Conservation (phyloP, 306 rosid genomes). For the Fagus crenata region DNA sequence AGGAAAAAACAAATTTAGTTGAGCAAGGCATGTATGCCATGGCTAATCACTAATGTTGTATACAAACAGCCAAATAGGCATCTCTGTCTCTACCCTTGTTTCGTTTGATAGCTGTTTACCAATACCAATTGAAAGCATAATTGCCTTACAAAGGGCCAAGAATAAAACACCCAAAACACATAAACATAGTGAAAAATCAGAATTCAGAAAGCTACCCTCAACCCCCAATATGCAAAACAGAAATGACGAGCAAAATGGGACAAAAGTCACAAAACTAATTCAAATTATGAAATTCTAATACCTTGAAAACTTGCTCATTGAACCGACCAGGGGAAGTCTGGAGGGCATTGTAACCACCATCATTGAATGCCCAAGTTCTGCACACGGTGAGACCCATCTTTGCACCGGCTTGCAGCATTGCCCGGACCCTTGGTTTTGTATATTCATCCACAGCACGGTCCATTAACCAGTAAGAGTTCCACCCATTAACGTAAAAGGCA, state of each 20-base stretch:
- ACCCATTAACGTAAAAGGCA: slow-evolving; percentile 78
- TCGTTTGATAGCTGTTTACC: background rate
- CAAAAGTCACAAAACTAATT: slow-evolving; percentile 3
- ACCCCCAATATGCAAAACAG: slow-evolving; percentile 7
- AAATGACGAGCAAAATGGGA: slow-evolving; percentile 12
- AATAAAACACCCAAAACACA: slow-evolving; percentile 14
- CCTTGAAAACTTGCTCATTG: slow-evolving; percentile 82
- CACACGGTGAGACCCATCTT: slow-evolving; percentile 97
- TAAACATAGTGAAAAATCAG: slow-evolving; percentile 19
- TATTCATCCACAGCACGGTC: slow-evolving; percentile 65
- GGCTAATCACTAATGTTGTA: background rate
- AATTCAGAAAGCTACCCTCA: background rate
- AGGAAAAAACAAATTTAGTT: background rate
- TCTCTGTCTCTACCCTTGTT: background rate
- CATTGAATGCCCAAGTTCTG: slow-evolving; percentile 96
- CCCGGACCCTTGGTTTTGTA: slow-evolving; percentile 56
- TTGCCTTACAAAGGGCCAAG: slow-evolving; percentile 9
- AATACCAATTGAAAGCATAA: background rate
- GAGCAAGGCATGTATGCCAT: background rate
- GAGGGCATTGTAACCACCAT: slow-evolving; percentile 86
- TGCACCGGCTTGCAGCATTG: slow-evolving; percentile 67
- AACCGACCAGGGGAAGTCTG: slow-evolving; percentile 86
- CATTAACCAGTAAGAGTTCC: slow-evolving; percentile 99
- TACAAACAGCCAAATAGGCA: slow-evolving; percentile 4
- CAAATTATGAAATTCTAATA: slow-evolving; percentile 29